phyloP scores from a whole-genome alignment of 164 flowering plant species.

The Berberis vulgaris region DNA sequence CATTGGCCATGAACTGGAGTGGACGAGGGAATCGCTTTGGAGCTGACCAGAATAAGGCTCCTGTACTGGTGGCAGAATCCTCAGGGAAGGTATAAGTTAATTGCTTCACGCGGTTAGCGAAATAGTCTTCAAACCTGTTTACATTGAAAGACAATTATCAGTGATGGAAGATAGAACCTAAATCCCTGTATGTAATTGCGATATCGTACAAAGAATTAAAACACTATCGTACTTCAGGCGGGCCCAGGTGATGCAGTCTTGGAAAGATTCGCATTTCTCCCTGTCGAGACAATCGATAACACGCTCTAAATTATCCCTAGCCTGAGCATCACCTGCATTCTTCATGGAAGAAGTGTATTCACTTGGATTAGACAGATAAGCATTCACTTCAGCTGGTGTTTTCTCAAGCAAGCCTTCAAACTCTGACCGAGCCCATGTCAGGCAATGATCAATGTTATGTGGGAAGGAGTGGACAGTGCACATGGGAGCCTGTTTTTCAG shows the following conservation, averaged over 20 bases:
- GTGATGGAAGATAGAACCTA: neutral
- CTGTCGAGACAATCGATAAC: slow-evolving; percentile 67
- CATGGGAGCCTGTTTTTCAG: slow-evolving; percentile 92
- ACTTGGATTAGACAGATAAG: slow-evolving; percentile 49
- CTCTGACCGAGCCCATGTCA: slow-evolving; percentile 92
- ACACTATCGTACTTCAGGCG: slow-evolving; percentile 47
- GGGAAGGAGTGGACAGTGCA: slow-evolving; percentile 91
- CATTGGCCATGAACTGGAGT: slow-evolving; percentile 45
- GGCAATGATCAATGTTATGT: slow-evolving; percentile 84
- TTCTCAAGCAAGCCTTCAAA: slow-evolving; percentile 92
- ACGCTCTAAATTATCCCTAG: slow-evolving; percentile 72
- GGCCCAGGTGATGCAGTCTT: slow-evolving; percentile 84
- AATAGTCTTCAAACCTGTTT: slow-evolving; percentile 77
- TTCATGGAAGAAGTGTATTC: slow-evolving; percentile 53
- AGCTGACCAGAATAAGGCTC: slow-evolving; percentile 81
- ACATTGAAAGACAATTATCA: neutral
- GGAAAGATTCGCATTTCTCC: slow-evolving; percentile 62
- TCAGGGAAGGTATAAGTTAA: slow-evolving; percentile 74
- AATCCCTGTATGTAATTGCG: no score
- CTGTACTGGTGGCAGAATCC: slow-evolving; percentile 68
- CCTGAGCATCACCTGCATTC: slow-evolving; percentile 78
- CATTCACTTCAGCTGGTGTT: slow-evolving; percentile 84
- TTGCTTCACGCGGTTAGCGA: slow-evolving; percentile 72
- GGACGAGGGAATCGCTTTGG: slow-evolving; percentile 82
- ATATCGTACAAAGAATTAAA: no score